These are phyloP conservation scores for Lunasporangiospora selenospora DNA, from an alignment of 192 early-diverging fungal species.

Conservation along the genomic window DNA sequence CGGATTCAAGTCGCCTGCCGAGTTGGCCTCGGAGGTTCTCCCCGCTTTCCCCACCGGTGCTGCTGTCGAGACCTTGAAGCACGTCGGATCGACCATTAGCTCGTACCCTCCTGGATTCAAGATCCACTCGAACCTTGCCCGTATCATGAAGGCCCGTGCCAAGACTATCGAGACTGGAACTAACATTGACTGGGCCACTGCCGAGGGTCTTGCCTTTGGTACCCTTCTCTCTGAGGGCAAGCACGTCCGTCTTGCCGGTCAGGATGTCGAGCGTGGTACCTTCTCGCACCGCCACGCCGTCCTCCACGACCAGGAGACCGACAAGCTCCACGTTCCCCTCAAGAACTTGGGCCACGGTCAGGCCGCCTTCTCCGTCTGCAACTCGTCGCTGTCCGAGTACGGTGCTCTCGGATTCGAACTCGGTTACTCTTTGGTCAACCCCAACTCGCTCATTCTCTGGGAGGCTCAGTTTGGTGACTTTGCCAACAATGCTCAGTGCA, in stretches of 20 bases:
- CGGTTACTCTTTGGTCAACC: slow-evolving; percentile 94
- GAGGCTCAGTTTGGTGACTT: slow-evolving; percentile 99
- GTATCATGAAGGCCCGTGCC: slow-evolving; percentile 79
- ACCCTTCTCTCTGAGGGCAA: slow-evolving; percentile 85
- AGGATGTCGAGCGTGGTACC: slow-evolving; percentile 99
- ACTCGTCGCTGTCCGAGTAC: slow-evolving; percentile 97
- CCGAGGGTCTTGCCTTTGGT: slow-evolving; percentile 88
- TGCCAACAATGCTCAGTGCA: slow-evolving; percentile 96
- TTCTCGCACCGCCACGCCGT: slow-evolving; percentile 99
- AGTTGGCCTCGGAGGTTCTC: slow-evolving; percentile 75
- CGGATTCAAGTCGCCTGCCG: slow-evolving; percentile 78
- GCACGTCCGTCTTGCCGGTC: slow-evolving; percentile 93
- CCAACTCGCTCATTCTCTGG: slow-evolving; percentile 94
- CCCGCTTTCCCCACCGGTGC: slow-evolving; percentile 73
- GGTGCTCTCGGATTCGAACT: slow-evolving; percentile 97
- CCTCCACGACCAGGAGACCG: slow-evolving; percentile 93
- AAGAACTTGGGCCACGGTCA: slow-evolving; percentile 90
- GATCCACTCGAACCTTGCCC: slow-evolving; percentile 77
- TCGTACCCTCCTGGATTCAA: slow-evolving; percentile 81
- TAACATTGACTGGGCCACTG: slow-evolving; percentile 91
- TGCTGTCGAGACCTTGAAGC: slow-evolving; percentile 71
- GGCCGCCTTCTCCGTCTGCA: slow-evolving; percentile 88
- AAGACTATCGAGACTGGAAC: slow-evolving; percentile 73
- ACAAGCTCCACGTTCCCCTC: slow-evolving; percentile 82
- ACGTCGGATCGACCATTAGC: slow-evolving; percentile 85